Conservation (phyloP, 306 rosid genomes). For the Glycine latifolia region DNA sequence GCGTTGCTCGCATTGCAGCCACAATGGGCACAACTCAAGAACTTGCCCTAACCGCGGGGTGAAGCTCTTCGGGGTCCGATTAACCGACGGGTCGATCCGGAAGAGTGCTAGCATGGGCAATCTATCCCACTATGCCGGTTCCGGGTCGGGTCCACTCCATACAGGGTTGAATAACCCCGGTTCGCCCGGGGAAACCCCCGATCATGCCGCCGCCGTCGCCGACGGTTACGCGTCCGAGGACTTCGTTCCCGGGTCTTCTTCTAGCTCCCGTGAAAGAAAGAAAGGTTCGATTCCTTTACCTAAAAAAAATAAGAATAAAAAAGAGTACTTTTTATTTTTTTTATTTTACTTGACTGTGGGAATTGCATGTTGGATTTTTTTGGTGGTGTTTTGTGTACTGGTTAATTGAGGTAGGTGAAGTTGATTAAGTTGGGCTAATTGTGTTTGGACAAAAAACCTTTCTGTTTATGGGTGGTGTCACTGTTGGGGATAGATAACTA, state of each 20-base stretch:
- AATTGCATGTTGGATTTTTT: constrained; percentile 39
- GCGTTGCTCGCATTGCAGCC: constrained; percentile 97
- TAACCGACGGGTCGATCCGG: constrained; percentile 93
- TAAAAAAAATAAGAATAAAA: no score
- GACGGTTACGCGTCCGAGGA: constrained; percentile 98
- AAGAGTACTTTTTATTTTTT: neutral
- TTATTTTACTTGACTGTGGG: no score
- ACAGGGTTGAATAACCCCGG: constrained; percentile 67
- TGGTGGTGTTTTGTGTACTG: neutral
- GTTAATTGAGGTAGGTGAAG: constrained; percentile 24
- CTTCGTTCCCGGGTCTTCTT: constrained; percentile 94
- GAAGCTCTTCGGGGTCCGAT: constrained; percentile 89
- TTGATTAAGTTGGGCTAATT: neutral
- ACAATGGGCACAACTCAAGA: constrained; percentile 96
- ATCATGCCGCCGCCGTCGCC: constrained; percentile 66
- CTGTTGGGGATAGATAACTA: constrained; percentile 12
- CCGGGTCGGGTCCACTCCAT: constrained; percentile 48
- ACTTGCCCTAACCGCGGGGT: constrained; percentile 98
- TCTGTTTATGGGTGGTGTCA: constrained; percentile 9
- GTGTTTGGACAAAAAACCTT: neutral
- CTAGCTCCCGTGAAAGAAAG: constrained; percentile 90
- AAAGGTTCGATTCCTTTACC: constrained; percentile 63
- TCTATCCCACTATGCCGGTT: constrained; percentile 80
- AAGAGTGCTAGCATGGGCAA: constrained; percentile 99
- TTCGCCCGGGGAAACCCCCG: constrained; percentile 86